A percentile compares a stretch with the other conserved stretches of the same genome.
These are phyloP conservation scores for Diaporthe nobilis DNA, from an alignment of 2,329 filamentous ascomycete species.

Conservation along the genomic window DNA sequence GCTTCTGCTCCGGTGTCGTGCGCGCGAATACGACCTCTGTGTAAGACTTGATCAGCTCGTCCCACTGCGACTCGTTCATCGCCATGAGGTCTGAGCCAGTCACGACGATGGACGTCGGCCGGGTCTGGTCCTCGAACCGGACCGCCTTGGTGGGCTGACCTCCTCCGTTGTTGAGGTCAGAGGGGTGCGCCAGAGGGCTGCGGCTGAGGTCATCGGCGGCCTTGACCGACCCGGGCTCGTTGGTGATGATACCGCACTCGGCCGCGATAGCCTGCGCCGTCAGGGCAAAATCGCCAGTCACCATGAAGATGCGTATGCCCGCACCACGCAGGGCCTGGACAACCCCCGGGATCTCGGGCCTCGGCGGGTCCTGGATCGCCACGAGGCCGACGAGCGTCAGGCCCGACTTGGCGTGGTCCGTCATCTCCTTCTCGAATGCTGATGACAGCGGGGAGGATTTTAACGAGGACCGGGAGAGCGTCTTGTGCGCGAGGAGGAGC, in stretches of 20 bases:
- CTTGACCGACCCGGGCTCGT: slow-evolving; percentile 63
- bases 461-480: slow-evolving; percentile 59
- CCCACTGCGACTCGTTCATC: slow-evolving; percentile 79
- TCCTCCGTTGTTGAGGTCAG: slow-evolving; percentile 41
- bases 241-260: slow-evolving; percentile 79
- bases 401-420: slow-evolving; percentile 66
- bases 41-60: slow-evolving; percentile 71
- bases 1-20: slow-evolving; percentile 84
- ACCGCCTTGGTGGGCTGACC: slow-evolving; percentile 46
- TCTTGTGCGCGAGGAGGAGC: slow-evolving; percentile 75
- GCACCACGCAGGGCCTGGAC: slow-evolving; percentile 77
- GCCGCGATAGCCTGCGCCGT: slow-evolving; percentile 81
- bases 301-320: slow-evolving; percentile 85
- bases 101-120: slow-evolving; percentile 70
- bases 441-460: slow-evolving; percentile 58
- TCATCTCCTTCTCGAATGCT: slow-evolving; percentile 70
- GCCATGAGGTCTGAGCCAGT: slow-evolving; percentile 76
- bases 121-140: slow-evolving; percentile 42
- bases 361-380: slow-evolving; percentile 83
- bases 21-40: slow-evolving; percentile 82
- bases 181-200: slow-evolving; percentile 41
- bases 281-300: slow-evolving; percentile 83
- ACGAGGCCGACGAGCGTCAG: slow-evolving; percentile 81
- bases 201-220: slow-evolving; percentile 65
- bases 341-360: slow-evolving; percentile 78